Percentiles rank a stretch among this genome's conserved stretches.
These are phyloP conservation scores for Cymbopogon citratus DNA, from an alignment of 176 grass and related monocot species.

Conservation along the genomic window DNA sequence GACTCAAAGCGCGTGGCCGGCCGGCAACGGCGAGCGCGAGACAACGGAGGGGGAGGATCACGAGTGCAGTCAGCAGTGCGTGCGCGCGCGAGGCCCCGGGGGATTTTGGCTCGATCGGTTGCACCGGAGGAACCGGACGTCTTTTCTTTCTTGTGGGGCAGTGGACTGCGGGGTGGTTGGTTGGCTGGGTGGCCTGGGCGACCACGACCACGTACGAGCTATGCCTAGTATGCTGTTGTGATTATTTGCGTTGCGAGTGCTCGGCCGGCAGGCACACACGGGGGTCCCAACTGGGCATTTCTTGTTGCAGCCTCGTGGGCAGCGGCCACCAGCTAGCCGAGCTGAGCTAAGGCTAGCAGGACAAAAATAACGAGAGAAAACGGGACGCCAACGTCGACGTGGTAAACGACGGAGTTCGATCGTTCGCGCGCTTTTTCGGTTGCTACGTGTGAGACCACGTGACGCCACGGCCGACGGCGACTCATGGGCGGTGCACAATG, in stretches of 20 bases:
- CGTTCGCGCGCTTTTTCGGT: not conserved
- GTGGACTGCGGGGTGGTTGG: not conserved
- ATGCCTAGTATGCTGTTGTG: not conserved
- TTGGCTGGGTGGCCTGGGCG: not conserved
- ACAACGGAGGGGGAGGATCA: not conserved
- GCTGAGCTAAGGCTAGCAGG: not conserved
- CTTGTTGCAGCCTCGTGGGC: not conserved
- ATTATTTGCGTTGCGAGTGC: not conserved
- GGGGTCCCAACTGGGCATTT: not conserved
- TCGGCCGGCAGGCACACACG: constrained; percentile 3
- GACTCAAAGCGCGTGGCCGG: constrained; percentile 24
- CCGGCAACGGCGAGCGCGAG: not conserved
- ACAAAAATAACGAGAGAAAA: not conserved
- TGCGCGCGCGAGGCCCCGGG: no score
- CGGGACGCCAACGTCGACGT: not conserved
- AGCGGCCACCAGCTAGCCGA: not conserved
- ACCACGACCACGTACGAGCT: not conserved
- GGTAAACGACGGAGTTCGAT: not conserved
- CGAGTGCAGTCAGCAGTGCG: no score
- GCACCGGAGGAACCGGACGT: no score
- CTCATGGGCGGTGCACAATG: no score
- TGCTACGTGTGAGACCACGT: not conserved
- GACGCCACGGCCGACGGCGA: not conserved
- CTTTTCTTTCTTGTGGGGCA: not conserved
- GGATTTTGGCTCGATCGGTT: no score